Base-by-base conservation (phyloP, 352 stramenopile species). In the Blastocystis sp. region DNA sequence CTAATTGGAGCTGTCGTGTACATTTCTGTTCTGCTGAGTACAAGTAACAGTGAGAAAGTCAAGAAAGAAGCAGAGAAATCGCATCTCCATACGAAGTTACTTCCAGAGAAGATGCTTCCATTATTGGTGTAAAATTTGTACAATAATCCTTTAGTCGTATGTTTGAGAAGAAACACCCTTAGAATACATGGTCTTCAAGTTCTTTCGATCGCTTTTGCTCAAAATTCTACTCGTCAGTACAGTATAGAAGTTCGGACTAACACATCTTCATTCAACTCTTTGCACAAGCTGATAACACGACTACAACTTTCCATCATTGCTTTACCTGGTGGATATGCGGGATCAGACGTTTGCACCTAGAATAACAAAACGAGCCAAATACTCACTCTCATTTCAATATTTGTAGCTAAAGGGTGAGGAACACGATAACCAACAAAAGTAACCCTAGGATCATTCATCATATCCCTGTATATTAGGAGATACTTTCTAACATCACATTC, bases 151-250 rank as follows among this genome's bases (percentile, higher is more conserved):
- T 62, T 62, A 58, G n/a, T 3, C 27, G 17, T 24, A 9, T 30
- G 53, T 35, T 79, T 53, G 53, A 51, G 53, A 53, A 30, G 11
- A 81, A 81, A 81, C 44, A 81, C 27, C 24, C n/a, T 22, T 44
- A 81, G 44, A 81, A 81, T 81, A 81, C 70, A 81, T 81, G 70
- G 44, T 81, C 70, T 60, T 81, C 70, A 15, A 35, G 59, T 19
- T 81, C 70, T 40, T 81, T 81, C 37, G 40, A 56, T 7, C 42
- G 7, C 53, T 64, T 81, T 44, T 81, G 70, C 42, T 81, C 70
- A 33, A 35, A 81, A 27, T 60, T 64, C 70, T 81, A 60, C n/a
- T 7, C 17, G 1, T 62, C 2, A 81, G 30, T 24, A 0, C 27
- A 33, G 5, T 11, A 59, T 37, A 15, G 24, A 33, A n/a, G 37